Evolutionary conservation across 345 rosid genomes (phyloP).

Genomic region (Crucihimalaya himalaica): DNA sequence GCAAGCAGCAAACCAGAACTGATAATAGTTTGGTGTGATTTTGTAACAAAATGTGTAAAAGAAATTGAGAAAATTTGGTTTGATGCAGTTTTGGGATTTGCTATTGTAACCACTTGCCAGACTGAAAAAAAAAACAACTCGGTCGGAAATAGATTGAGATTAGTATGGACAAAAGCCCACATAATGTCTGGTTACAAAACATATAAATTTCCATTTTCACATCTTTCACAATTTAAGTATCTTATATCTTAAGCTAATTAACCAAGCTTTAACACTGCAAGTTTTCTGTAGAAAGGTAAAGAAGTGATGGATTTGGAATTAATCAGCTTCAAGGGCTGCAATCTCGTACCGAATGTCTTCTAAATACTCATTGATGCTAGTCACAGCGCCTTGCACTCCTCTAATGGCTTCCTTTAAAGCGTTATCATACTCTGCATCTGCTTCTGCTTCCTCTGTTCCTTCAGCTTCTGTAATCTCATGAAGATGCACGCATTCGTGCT

Average conservation of each 20-base stretch:
- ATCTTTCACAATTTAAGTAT: not conserved
- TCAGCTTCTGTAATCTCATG: slow-evolving; percentile 82
- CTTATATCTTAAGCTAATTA: slow-evolving; percentile 19
- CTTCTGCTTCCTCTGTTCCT: slow-evolving; percentile 94
- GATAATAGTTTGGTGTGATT: not conserved
- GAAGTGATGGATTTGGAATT: slow-evolving; percentile 3
- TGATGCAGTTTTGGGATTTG: not conserved
- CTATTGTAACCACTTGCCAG: not conserved
- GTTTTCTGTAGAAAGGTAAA: not conserved
- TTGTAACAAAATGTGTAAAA: not conserved
- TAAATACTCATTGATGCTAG: slow-evolving; percentile 74
- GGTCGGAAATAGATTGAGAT: not conserved
- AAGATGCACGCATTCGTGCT: slow-evolving; percentile 76
- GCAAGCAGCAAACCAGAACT: not conserved
- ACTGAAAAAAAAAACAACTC: not conserved
- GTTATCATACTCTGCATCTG: slow-evolving; percentile 80
- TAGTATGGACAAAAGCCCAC: not conserved
- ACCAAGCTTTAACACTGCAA: not conserved
- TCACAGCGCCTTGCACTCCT: slow-evolving; percentile 84
- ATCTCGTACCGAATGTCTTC: slow-evolving; percentile 85
- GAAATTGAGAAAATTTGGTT: not conserved
- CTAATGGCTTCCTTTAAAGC: slow-evolving; percentile 86
- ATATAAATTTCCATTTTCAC: not conserved
- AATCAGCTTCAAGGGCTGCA: slow-evolving; percentile 59
- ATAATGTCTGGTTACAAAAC: not conserved